A percentile compares a stretch with the other conserved stretches of the same genome.
These are phyloP conservation scores for Hortaea werneckii DNA, from an alignment of 2,329 filamentous ascomycete species.

Conservation along the genomic window DNA sequence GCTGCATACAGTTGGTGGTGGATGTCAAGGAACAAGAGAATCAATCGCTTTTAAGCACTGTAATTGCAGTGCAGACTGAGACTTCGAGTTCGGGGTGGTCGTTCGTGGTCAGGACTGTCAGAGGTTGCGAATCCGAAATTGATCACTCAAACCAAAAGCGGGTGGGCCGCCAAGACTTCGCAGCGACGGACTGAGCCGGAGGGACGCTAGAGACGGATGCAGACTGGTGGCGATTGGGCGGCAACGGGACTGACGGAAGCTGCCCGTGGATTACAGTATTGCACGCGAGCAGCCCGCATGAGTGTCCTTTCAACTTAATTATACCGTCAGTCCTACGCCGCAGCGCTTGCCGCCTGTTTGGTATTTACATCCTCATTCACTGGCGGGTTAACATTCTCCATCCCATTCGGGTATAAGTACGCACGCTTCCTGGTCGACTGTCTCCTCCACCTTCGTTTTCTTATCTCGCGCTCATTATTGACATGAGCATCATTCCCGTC, in stretches of 20 bases:
- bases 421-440: background rate
- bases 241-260: too few relatives aligned
- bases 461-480: background rate
- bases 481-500: background rate
- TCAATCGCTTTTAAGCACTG: slow-evolving; percentile 99
- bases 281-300: too few relatives aligned
- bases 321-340: too few relatives aligned
- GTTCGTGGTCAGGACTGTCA: too few relatives aligned
- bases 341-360: too few relatives aligned
- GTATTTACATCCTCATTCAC: too few relatives aligned
- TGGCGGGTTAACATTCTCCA: too few relatives aligned
- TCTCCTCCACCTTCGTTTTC: background rate
- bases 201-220: too few relatives aligned
- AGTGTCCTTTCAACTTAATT: too few relatives aligned
- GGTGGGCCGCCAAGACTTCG: background rate
- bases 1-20: slow-evolving; percentile 12
- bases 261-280: too few relatives aligned
- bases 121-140: background rate
- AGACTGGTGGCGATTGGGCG: too few relatives aligned
- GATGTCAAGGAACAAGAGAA: slow-evolving; percentile 61
- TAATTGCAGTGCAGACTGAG: slow-evolving; percentile 85
- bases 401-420: background rate
- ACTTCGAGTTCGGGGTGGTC: too few relatives aligned
- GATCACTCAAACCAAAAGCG: background rate
- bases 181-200: background rate